Evolutionary conservation across 2,329 filamentous ascomycete species (phyloP).

Genomic region (Fusarium pseudonygamai): DNA sequence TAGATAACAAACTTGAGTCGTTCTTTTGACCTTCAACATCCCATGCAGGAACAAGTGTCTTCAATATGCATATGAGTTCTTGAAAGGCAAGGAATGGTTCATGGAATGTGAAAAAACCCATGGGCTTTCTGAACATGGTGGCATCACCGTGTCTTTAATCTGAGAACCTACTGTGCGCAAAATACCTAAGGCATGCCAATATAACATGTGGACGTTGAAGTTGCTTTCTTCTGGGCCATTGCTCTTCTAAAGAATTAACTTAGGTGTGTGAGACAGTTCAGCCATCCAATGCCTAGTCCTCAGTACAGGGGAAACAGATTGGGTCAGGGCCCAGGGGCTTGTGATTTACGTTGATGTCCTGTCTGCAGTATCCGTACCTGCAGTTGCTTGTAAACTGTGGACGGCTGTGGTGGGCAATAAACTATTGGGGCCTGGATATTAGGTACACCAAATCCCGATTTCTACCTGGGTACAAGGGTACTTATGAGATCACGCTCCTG

Average conservation of each 20-base stretch:
- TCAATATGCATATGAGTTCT: not conserved
- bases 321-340: not conserved
- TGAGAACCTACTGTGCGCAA: not conserved
- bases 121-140: not conserved
- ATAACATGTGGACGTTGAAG: not conserved
- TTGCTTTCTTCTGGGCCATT: not conserved
- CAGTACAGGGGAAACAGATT: not conserved
- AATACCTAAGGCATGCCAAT: not conserved
- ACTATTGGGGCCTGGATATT: not conserved
- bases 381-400: not conserved
- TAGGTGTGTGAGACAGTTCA: not conserved
- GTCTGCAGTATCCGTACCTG: not conserved
- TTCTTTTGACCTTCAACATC: slow-evolving; percentile 29
- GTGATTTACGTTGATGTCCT: not conserved
- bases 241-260: not conserved
- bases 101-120: slow-evolving; percentile 10
- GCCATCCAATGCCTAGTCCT: not conserved
- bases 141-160: not conserved
- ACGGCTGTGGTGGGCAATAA: not conserved
- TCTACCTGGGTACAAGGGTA: not conserved
- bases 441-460: not conserved
- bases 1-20: slow-evolving; percentile 33
- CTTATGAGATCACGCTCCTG: not conserved
- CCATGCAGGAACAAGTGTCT: not conserved
- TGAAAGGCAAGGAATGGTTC: not conserved